Base-by-base conservation (phyloP, 2,329 filamentous ascomycete species). In the Emergomyces pasteurianus region DNA sequence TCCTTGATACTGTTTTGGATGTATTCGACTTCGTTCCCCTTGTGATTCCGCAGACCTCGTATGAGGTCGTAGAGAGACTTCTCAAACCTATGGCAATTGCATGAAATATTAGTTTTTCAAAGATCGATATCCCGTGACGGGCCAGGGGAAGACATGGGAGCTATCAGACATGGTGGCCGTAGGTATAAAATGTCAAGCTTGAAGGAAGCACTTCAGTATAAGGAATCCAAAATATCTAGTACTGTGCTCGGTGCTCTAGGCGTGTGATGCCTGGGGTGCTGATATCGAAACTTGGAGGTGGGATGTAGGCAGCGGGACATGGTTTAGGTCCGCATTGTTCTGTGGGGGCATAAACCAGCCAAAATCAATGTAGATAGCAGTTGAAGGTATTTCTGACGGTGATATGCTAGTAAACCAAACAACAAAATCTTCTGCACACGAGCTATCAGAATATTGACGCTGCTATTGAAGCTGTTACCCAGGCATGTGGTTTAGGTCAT, bases 11-110 rank as follows among this genome's bases (percentile, higher is more conserved):
- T 91, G 74, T 90, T 87, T 72, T 95, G 88, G 63, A 99, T 95
- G 75, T 97, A 99, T 72, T 95, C 90, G 74, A 88, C 89, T 78
- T 99, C 94, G 71, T 87, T 88, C 69, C 92, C 92, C 76, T 96
- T 96, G 79, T 97, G 92, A 73, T 92, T 94, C 67, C 94, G 87
- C 72, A 99, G 80, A 70, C 94, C 94, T 76, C 92, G 85, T 70
- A 99, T 99, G 80, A 99, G 92, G 84, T 97, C 92, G 77, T 96
- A 96, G 23, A 99, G 84, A 49, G 94, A 96, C 78, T 99, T 99
- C 77, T 99, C 94, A 79, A 99, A 99, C 94, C 92, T 97, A 65
- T 18, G 53, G 53, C 50, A 40, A 40, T 54, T 23, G 40, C 3
- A 31, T 60, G 28, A 28, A 40, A 40, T 59, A 49, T 59, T 43